Evolutionary conservation across 768 basidiomycete genomes (phyloP).

Genomic region (Agrocybe chaxingu): DNA sequence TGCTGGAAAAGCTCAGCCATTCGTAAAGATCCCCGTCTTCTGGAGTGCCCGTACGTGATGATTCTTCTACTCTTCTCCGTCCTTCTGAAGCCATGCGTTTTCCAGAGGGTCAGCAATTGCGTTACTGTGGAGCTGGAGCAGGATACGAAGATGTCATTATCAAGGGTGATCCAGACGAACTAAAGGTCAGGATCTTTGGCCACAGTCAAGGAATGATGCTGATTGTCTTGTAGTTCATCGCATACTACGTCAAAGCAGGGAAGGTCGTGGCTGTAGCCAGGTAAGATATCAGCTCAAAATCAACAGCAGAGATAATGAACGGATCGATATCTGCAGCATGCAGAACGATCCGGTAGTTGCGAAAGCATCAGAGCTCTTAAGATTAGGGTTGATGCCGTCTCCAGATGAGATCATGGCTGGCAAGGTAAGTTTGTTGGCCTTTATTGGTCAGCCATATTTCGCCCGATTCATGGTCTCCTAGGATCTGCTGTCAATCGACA

Average conservation of each 20-base stretch:
- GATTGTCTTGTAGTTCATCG: slow-evolving; percentile 55
- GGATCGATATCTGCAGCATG: slow-evolving; percentile 45
- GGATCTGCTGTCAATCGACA: slow-evolving; percentile 40
- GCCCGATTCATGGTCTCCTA: slow-evolving; percentile 12
- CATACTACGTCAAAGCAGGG: slow-evolving; percentile 68
- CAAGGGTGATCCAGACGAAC: slow-evolving; percentile 66
- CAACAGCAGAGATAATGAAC: too few relatives aligned
- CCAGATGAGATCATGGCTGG: slow-evolving; percentile 70
- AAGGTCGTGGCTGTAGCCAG: slow-evolving; percentile 67
- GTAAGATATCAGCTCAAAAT: slow-evolving; percentile 25
- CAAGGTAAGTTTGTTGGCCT: slow-evolving; percentile 45
- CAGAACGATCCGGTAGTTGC: slow-evolving; percentile 78
- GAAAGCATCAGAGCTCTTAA: slow-evolving; percentile 74
- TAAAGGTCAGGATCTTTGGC: slow-evolving; percentile 57
- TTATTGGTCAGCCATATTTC: background rate
- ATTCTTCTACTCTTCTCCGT: background rate
- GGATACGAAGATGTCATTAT: slow-evolving; percentile 77
- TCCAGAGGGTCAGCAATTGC: slow-evolving; percentile 78
- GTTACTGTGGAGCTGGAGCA: slow-evolving; percentile 76
- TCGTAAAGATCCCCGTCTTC: slow-evolving; percentile 79
- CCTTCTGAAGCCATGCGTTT: background rate
- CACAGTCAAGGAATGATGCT: background rate
- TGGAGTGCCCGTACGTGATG: slow-evolving; percentile 79
- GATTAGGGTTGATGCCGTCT: slow-evolving; percentile 78
- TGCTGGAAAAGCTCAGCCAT: slow-evolving; percentile 60